A percentile compares a stretch with the other conserved stretches of the same genome.
Conservation (phyloP, 2,329 filamentous ascomycete genomes). For the Pseudonectria buxi region DNA sequence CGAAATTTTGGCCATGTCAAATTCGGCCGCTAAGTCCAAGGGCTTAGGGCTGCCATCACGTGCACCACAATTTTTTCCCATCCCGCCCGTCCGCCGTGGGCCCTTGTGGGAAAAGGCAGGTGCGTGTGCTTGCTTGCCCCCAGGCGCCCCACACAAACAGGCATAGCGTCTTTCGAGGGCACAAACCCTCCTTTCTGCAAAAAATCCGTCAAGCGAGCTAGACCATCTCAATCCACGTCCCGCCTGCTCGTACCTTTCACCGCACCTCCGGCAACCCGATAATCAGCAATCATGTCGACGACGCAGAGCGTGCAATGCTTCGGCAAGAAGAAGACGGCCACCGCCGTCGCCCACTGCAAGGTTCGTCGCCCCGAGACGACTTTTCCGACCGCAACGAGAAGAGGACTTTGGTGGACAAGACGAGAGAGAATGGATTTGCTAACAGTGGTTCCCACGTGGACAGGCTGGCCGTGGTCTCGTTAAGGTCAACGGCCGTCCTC, state of each 20-base stretch:
- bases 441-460: constrained; percentile 17
- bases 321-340: constrained; percentile 96
- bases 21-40: constrained; percentile 23
- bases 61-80: constrained; percentile 15
- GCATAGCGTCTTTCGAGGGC: constrained; percentile 25
- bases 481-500: constrained; percentile 97
- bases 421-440: constrained; percentile 13
- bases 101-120: neutral
- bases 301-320: constrained; percentile 91
- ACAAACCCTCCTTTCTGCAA: constrained; percentile 27
- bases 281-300: constrained; percentile 61
- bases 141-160: constrained; percentile 13
- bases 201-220: constrained; percentile 16
- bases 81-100: neutral
- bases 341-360: constrained; percentile 89
- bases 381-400: neutral
- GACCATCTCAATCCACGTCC: constrained; percentile 18
- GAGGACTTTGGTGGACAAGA: neutral
- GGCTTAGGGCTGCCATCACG: constrained; percentile 30
- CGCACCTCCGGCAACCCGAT: constrained; percentile 19
- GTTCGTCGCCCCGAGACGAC: constrained; percentile 42
- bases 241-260: constrained; percentile 14
- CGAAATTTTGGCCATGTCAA: constrained; percentile 31
- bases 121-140: constrained; percentile 2
- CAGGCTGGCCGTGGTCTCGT: constrained; percentile 64